Conservation (phyloP, 2,329 filamentous ascomycete genomes). For the Capronia epimyces region DNA sequence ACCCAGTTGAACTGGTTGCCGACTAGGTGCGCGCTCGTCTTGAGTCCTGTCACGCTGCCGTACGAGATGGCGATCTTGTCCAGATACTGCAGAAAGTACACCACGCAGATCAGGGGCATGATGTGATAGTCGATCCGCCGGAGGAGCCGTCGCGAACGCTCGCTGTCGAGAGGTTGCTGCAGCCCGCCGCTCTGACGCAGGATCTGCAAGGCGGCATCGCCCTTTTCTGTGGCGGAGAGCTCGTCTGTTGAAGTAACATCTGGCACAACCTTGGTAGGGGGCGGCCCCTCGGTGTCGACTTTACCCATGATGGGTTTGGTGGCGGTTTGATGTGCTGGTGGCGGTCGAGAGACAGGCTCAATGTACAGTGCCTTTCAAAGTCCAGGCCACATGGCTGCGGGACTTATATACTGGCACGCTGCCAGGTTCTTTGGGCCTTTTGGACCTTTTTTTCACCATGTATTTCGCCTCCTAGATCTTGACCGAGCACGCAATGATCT, state of each 20-base stretch:
- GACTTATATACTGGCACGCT: too few species aligned
- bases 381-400: too few species aligned
- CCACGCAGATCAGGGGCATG: conserved; percentile 34
- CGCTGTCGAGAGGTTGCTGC: not conserved
- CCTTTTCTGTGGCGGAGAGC: not conserved
- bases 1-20: conserved; percentile 60
- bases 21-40: conserved; percentile 49
- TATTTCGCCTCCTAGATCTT: too few species aligned
- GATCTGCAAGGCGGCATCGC: not conserved
- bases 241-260: not conserved
- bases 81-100: conserved; percentile 34
- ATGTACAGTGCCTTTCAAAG: too few species aligned
- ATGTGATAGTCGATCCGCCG: conserved; percentile 34
- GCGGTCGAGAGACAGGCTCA: not conserved
- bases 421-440: too few species aligned
- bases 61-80: conserved; percentile 47
- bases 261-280: not conserved
- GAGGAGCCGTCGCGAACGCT: conserved; percentile 18
- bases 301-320: not conserved
- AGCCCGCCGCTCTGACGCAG: not conserved
- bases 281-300: not conserved
- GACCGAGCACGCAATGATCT: too few species aligned
- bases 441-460: too few species aligned
- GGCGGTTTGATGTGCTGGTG: too few species aligned
- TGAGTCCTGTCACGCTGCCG: conserved; percentile 61